phyloP scores from a whole-genome alignment of 164 flowering plant species.

The Cinnamomum micranthum region DNA sequence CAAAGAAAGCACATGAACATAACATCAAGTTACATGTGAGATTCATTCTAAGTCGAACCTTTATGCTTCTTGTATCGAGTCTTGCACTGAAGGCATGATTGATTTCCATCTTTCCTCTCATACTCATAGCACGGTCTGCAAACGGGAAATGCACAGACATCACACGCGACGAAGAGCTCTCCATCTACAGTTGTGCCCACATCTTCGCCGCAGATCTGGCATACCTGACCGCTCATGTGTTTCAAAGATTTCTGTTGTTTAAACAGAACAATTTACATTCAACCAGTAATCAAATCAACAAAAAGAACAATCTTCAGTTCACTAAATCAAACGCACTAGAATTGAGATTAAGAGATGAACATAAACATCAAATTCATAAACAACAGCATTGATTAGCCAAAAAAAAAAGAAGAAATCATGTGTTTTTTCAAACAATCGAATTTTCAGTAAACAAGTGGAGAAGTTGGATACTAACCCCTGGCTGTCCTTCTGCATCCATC shows the following conservation, averaged over 20 bases:
- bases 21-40: neutral
- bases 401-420: neutral
- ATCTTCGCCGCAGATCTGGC: slow-evolving; percentile 58
- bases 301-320: neutral
- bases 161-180: slow-evolving; percentile 53
- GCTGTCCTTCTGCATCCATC: slow-evolving; percentile 23
- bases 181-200: slow-evolving; percentile 39
- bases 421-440: neutral
- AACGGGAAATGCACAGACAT: slow-evolving; percentile 57
- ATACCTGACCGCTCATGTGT: slow-evolving; percentile 37
- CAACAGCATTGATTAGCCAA: neutral
- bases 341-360: neutral
- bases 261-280: neutral
- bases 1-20: neutral
- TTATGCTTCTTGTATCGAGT: slow-evolving; percentile 51
- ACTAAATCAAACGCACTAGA: neutral
- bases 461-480: slow-evolving; percentile 16
- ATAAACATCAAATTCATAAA: neutral
- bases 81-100: slow-evolving; percentile 61
- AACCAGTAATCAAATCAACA: neutral
- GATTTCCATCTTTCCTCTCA: slow-evolving; percentile 58
- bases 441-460: neutral
- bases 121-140: slow-evolving; percentile 61
- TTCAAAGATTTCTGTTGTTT: slow-evolving; percentile 35
- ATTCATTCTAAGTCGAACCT: slow-evolving; percentile 34